phyloP scores from a whole-genome alignment of 352 stramenopile species.

The Globisporangium splendens region DNA sequence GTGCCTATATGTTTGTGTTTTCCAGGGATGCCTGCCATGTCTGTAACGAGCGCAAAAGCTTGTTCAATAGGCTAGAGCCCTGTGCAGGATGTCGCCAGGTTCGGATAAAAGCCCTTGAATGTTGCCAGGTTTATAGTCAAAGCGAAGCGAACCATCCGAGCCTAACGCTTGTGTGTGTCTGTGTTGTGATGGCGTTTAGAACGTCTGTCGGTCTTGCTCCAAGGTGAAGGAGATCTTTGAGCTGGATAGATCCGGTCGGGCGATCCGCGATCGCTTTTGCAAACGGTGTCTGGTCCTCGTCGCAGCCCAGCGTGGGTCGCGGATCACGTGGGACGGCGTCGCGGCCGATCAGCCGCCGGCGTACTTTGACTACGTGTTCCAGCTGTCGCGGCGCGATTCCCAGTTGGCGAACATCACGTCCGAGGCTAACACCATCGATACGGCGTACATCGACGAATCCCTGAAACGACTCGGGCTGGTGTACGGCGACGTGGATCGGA shows the following conservation, averaged over 20 bases:
- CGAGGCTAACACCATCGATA: conserved; percentile 18
- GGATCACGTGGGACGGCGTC: conserved; percentile 8
- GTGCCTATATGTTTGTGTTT: conserved; percentile 1
- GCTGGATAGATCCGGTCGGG: conserved; percentile 30
- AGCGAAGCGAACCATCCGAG: too few species aligned
- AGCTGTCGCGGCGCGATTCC: background rate
- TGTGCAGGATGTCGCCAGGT: conserved; percentile 33
- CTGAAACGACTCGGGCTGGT: background rate
- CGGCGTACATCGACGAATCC: background rate
- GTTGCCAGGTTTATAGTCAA: too few species aligned
- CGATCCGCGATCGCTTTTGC: conserved; percentile 42
- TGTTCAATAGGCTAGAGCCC: background rate
- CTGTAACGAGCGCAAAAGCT: conserved; percentile 2
- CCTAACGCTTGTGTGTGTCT: too few species aligned
- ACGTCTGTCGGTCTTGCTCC: conserved; percentile 43
- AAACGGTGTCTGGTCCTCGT: conserved; percentile 31
- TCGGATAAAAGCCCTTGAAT: background rate
- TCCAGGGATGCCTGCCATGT: conserved; percentile 10
- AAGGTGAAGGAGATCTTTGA: conserved; percentile 45
- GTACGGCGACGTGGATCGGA: background rate
- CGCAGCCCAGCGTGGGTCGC: background rate
- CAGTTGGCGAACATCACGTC: background rate
- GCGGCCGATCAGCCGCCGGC: conserved; percentile 6
- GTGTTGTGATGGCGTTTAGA: conserved; percentile 13
- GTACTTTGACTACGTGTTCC: conserved; percentile 18